These are phyloP conservation scores for Paraphysoderma sedebokerense DNA, from an alignment of 371 early-diverging fungal genomes.

Conservation along the genomic window DNA sequence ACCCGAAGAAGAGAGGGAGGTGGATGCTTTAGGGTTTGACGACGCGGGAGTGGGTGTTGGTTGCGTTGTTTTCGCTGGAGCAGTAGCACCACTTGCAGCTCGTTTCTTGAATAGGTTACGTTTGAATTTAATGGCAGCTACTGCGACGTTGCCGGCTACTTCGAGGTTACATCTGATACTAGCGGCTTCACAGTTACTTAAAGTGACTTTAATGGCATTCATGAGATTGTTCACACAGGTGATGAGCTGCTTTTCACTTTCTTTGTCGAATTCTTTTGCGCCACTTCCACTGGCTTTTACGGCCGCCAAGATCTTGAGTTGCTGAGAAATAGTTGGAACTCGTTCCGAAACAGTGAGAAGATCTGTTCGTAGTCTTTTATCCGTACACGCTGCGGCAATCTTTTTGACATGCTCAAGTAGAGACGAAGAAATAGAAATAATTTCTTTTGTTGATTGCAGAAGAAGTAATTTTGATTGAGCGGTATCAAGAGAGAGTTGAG, in stretches of 20 bases:
- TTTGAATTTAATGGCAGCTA: slow-evolving; percentile 1
- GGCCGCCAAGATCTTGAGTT: slow-evolving; percentile 27
- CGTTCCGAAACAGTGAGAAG: slow-evolving; percentile 10
- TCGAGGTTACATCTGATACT: background rate
- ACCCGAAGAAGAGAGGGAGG: too few species aligned
- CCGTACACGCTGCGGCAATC: slow-evolving; percentile 18
- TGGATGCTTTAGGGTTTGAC: too few species aligned
- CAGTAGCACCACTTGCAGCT: too few species aligned
- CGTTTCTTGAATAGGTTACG: background rate
- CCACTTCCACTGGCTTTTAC: slow-evolving; percentile 18
- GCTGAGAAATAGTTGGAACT: slow-evolving; percentile 19
- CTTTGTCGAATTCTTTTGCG: slow-evolving; percentile 17
- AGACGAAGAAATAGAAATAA: slow-evolving; percentile 8
- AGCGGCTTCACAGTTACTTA: slow-evolving; percentile 17
- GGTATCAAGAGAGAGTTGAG: slow-evolving; percentile 3
- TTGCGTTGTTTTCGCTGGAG: too few species aligned
- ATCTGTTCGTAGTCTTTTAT: slow-evolving; percentile 11
- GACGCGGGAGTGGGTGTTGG: too few species aligned
- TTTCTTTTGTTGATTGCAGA: slow-evolving; percentile 16
- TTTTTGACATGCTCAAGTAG: slow-evolving; percentile 6
- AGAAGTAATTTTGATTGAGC: slow-evolving; percentile 17
- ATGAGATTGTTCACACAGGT: slow-evolving; percentile 21
- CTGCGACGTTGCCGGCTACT: background rate
- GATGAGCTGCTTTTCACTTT: slow-evolving; percentile 18
- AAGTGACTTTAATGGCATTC: slow-evolving; percentile 11